Evolutionary conservation across 805 yeast species (phyloP), one percentile per base, ranked within the genome.

Genomic region (Starmerella apicola): DNA sequence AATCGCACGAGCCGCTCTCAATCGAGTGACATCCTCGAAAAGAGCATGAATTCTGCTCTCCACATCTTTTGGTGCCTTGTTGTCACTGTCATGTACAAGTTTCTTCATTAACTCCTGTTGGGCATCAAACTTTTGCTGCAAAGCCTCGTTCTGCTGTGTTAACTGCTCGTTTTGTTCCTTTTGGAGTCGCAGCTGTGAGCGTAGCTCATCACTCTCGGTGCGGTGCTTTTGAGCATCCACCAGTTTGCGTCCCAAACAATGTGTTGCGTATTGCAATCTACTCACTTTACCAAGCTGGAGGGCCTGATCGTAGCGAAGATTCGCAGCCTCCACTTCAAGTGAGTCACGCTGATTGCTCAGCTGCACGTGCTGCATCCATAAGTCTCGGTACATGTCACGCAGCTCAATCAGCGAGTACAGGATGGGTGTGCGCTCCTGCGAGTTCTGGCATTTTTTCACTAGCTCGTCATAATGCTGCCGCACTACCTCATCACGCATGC

Each of bases 251-350:
- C 48, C 50, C 5, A 46, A 32, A 12, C 44, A 41, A 30, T 46
- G 49, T 25, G 44, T 38, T 8, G 49, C 45, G 29, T 45, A 42
- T 25, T 42, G 43, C 23, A 46, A 42, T 24, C 49, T 17, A 27
- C 41, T 24, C 18, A 36, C 44, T 31, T 46, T 46, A 12, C 44
- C 41, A 12, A 32, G 31, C 25, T 46, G 49, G 16, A 46, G 38
- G 6, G 50, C 50, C 25, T 46, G 49, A 36, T 46, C 50, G 27
- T 41, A 39, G 5, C 48, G 38, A 25, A 46, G 40, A 4, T 16
- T 34, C 21, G 42, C 18, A 37, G 47, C 29, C 21, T 45, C 49
- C 17, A 31, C 28, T 37, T 46, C 50, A 4, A 46, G 35, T 15
- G 29, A 26, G 27, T 44, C 48, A 15, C 50, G 50, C 32, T 46